Percentiles rank a stretch among this genome's conserved stretches.
Conservation (phyloP, 495 filamentous ascomycete species). For the Sordaria brevicollis region DNA sequence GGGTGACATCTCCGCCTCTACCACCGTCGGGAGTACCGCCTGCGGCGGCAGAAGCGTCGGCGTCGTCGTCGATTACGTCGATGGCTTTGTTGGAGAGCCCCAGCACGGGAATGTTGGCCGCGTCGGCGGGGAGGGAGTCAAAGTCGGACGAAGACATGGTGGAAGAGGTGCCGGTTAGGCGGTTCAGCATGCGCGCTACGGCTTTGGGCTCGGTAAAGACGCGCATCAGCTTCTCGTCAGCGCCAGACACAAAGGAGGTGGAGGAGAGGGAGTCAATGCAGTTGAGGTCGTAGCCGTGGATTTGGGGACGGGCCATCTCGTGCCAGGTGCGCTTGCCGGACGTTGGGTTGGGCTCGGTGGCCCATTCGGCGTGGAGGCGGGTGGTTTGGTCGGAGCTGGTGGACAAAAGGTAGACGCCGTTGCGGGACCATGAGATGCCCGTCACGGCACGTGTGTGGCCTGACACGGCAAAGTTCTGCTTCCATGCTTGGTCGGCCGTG, state of each 20-base stretch:
- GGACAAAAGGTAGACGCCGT: constrained; percentile 76
- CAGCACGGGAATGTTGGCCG: constrained; percentile 86
- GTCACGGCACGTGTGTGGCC: constrained; percentile 76
- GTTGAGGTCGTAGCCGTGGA: constrained; percentile 97
- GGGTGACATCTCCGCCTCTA: constrained; percentile 17
- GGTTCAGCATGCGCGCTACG: constrained; percentile 62
- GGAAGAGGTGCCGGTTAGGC: constrained; percentile 49
- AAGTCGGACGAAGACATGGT: constrained; percentile 8
- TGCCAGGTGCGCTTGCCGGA: constrained; percentile 59
- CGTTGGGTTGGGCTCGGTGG: constrained; percentile 16
- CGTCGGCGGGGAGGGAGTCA: constrained; percentile 55
- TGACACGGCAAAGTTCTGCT: constrained; percentile 63
- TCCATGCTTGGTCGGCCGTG: constrained; percentile 50
- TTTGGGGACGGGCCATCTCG: constrained; percentile 90
- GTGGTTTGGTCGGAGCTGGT: constrained; percentile 92
- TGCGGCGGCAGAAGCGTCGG: constrained; percentile 11
- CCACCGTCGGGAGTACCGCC: constrained; percentile 8
- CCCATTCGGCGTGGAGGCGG: constrained; percentile 83
- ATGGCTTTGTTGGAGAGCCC: constrained; percentile 95
- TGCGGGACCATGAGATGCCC: constrained; percentile 72
- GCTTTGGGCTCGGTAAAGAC: constrained; percentile 88
- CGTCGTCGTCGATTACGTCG: constrained; percentile 46
- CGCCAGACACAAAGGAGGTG: constrained; percentile 80
- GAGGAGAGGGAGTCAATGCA: constrained; percentile 67
- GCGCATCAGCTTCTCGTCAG: constrained; percentile 92